Evolutionary conservation across 169 alveolate genomes (phyloP), one percentile per base, ranked within the genome.

Genomic region (Eimeria praecox): DNA sequence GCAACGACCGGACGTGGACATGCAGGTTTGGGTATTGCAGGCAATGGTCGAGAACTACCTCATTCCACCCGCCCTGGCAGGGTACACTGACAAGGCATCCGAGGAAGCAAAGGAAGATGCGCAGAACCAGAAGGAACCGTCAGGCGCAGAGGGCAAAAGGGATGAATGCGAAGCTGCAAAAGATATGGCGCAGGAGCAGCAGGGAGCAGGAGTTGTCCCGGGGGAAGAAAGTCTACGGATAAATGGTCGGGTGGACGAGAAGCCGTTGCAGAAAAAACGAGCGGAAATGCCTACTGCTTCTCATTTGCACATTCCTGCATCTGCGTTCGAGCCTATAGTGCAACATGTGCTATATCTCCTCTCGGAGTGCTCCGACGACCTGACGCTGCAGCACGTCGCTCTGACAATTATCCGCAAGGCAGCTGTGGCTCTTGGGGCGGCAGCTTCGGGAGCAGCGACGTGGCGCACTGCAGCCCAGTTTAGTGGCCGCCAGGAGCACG

Each of bases 301-400:
- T n/a, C 69, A 24, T 5, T n/a, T 54, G 75, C 30, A 85, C 38
- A 38, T 85, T 33, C 92, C 75, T 20, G 92, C 92, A 9, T 85
- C 80, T 3, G 92, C 92, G 27, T 38, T 85, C 35, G 92, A 85
- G 40, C 96, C 96, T 10, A 38, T 92, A 1, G 33, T 92, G 56
- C 92, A 54, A 30, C 96, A 92, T 33, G 89, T 87, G 40, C 64
- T 92, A 64, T 92, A 71, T 44, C 92, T 92, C 18, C 93, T 92
- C 42, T 71, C 82, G 46, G 86, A 87, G 2, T 54, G 92, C 54
- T 40, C 88, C 12, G 93, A 78, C 49, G 96, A 92, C 62, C 42
- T 87, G 33, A n/a, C 96, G 38, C 92, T 92, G 42, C 96, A 92
- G 93, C 96, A 92, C 35, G 96, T 80, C 16, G 96, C 93, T 8